Percentiles rank a stretch among this genome's conserved stretches.
phyloP scores from a whole-genome alignment of 2,329 filamentous ascomycete genomes.

The Clarireedia sp. region DNA sequence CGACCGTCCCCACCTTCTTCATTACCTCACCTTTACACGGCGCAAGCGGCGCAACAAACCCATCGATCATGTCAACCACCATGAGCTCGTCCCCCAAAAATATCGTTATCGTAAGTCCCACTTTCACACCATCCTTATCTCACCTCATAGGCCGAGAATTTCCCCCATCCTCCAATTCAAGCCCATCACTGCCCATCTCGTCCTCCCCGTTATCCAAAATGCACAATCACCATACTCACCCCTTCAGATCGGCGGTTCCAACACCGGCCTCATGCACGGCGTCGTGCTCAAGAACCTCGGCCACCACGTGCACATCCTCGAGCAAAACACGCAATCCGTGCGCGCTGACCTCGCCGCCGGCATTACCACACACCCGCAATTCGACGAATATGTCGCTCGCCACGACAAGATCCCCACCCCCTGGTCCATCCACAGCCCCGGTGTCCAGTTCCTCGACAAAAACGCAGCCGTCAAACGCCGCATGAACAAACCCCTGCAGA shows the following conservation, averaged over 20 bases:
- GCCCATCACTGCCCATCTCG: too few species aligned
- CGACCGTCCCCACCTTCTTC: too few species aligned
- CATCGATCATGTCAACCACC: too few species aligned
- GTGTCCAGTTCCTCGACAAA: conserved; percentile 9
- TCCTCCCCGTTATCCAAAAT: too few species aligned
- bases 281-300: conserved; percentile 11
- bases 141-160: too few species aligned
- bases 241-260: conserved; percentile 17
- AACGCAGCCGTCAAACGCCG: conserved; percentile 7
- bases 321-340: conserved; percentile 4
- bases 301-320: conserved; percentile 16
- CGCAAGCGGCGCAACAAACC: too few species aligned
- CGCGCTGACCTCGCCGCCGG: conserved; percentile 17
- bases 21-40: too few species aligned
- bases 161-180: too few species aligned
- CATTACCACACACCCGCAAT: conserved; percentile 12
- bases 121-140: too few species aligned
- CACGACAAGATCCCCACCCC: background rate
- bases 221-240: background rate
- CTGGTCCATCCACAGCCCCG: conserved; percentile 1
- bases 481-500: background rate
- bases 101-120: too few species aligned
- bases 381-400: background rate
- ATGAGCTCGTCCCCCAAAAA: too few species aligned
- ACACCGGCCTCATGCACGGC: conserved; percentile 15